These are phyloP conservation scores for Pleurotus eryngii DNA, from an alignment of 768 basidiomycete species.

Conservation along the genomic window DNA sequence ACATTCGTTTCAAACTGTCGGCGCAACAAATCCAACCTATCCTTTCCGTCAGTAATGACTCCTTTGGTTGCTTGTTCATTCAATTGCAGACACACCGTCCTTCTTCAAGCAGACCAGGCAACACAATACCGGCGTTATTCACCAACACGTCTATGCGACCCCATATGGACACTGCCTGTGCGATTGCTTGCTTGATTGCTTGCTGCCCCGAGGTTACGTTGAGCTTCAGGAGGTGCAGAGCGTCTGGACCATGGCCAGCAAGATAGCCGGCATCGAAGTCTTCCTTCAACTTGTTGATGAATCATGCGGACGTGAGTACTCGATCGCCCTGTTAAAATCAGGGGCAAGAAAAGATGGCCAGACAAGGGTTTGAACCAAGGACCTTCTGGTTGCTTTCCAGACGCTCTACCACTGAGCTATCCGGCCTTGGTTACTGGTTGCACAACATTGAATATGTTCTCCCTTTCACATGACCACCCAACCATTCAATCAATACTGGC, in stretches of 20 bases:
- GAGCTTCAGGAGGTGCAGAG: slow-evolving; percentile 43
- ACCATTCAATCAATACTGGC: too few relatives aligned
- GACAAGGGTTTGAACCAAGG: too few relatives aligned
- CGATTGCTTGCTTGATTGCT: slow-evolving; percentile 37
- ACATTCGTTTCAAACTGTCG: slow-evolving; percentile 50
- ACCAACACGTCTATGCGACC: slow-evolving; percentile 58
- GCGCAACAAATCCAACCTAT: slow-evolving; percentile 29
- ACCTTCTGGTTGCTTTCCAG: too few relatives aligned
- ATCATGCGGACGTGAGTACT: slow-evolving; percentile 57
- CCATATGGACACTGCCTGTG: slow-evolving; percentile 42
- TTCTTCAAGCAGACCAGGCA: slow-evolving; percentile 51
- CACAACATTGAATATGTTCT: too few relatives aligned
- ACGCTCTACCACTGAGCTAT: too few relatives aligned
- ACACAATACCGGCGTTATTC: slow-evolving; percentile 54
- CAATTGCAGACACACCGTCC: slow-evolving; percentile 39
- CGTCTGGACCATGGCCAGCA: slow-evolving; percentile 13
- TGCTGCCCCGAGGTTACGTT: slow-evolving; percentile 49
- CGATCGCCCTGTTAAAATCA: too few relatives aligned
- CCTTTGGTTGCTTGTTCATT: too few relatives aligned
- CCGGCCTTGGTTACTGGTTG: too few relatives aligned
- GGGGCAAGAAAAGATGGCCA: too few relatives aligned
- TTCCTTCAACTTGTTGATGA: slow-evolving; percentile 34
- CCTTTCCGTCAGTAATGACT: not conserved
- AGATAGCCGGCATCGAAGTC: slow-evolving; percentile 19
- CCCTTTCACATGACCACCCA: too few relatives aligned